Evolutionary conservation across 495 filamentous ascomycete species (phyloP).

Genomic region (Neurospora hispaniola): DNA sequence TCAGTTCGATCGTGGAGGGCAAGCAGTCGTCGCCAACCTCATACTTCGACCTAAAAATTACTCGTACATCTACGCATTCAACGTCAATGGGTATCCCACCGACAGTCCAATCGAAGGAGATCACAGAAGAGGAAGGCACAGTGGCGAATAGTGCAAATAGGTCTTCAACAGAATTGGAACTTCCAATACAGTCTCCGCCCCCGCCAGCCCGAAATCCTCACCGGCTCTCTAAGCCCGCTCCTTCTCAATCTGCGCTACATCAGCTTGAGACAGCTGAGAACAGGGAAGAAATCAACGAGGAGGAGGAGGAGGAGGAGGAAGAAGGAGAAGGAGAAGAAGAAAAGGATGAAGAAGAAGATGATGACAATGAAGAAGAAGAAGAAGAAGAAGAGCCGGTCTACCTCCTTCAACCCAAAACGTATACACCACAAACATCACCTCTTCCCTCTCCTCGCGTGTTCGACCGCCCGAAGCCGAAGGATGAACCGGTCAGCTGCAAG

Average conservation of each 20-base stretch:
- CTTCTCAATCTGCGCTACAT: conserved; percentile 4
- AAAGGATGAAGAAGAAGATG: conserved; percentile 2
- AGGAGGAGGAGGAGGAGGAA: conserved; percentile 17
- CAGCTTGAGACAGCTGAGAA: conserved; percentile 5
- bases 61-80: background rate
- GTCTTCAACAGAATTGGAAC: background rate
- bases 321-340: conserved; percentile 8
- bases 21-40: conserved; percentile 2
- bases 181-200: conserved; percentile 3
- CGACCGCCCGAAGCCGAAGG: conserved; percentile 2
- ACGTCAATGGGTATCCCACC: background rate
- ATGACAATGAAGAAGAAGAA: conserved; percentile 20
- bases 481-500: background rate
- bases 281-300: conserved; percentile 7
- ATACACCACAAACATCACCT: conserved; percentile 40
- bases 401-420: conserved; percentile 42
- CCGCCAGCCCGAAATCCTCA: conserved; percentile 22
- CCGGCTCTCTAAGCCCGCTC: conserved; percentile 17
- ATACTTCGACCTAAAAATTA: conserved; percentile 10
- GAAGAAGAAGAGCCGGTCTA: conserved; percentile 28
- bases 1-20: conserved; percentile 16
- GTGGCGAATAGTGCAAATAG: background rate
- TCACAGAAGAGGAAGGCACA: background rate
- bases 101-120: background rate
- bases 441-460: conserved; percentile 32